These are phyloP conservation scores for Amesomyces nigricolor DNA, from an alignment of 2,329 filamentous ascomycete genomes.

Conservation along the genomic window DNA sequence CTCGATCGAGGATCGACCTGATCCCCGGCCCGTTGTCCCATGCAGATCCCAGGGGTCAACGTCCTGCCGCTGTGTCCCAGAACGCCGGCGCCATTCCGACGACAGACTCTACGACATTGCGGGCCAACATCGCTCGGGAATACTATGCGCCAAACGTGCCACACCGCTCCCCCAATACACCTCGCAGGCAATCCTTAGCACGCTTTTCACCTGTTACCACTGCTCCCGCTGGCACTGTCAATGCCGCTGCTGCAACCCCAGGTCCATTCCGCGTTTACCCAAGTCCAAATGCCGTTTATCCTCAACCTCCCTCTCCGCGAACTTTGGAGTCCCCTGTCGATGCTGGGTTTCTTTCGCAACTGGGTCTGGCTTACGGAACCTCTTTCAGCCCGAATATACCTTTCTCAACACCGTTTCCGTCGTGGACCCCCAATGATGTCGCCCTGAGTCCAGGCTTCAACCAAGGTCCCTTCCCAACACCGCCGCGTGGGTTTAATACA, in stretches of 20 bases:
- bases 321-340: background rate
- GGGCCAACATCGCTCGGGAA: background rate
- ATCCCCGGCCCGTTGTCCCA: background rate
- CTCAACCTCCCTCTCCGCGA: background rate
- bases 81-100: background rate
- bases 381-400: background rate
- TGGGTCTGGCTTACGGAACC: background rate
- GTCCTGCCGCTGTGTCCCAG: background rate
- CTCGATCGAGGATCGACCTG: background rate
- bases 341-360: background rate
- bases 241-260: background rate
- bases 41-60: background rate
- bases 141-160: background rate
- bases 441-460: too few species aligned
- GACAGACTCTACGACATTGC: background rate
- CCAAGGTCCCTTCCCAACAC: too few species aligned
- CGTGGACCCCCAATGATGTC: too few species aligned
- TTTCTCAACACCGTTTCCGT: too few species aligned
- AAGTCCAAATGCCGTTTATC: background rate
- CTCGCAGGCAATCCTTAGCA: background rate
- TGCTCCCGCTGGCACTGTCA: background rate
- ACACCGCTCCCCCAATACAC: background rate
- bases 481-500: background rate
- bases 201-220: background rate
- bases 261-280: background rate